phyloP scores from a whole-genome alignment of 768 basidiomycete species.

The Mycena olivaceomarginata region DNA sequence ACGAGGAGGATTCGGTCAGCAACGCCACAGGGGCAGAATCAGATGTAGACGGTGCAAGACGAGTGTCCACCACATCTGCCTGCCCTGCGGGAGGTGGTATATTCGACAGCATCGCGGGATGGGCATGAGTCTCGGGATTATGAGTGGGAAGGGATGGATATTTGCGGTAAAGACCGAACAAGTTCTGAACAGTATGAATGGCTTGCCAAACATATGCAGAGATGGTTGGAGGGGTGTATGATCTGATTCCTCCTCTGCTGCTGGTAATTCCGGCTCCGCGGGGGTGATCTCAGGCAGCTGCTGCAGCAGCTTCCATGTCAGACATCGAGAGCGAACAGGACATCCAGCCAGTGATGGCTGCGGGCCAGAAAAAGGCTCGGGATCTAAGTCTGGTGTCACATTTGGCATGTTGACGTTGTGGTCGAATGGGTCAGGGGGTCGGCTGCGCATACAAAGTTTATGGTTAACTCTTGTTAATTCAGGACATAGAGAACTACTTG shows the following conservation, averaged over 20 bases:
- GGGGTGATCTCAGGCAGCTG: too few relatives aligned
- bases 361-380: too few relatives aligned
- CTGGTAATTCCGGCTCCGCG: too few relatives aligned
- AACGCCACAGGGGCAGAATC: background rate
- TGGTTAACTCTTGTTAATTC: background rate
- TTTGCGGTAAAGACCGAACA: background rate
- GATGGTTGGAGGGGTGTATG: background rate
- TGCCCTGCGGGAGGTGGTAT: background rate
- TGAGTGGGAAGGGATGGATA: background rate
- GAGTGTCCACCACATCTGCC: background rate
- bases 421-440: background rate
- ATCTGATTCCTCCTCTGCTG: background rate
- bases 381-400: background rate
- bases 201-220: background rate
- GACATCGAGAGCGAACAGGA: too few relatives aligned
- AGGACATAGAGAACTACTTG: background rate
- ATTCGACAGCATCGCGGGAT: background rate
- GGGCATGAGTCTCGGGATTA: background rate
- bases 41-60: background rate
- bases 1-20: background rate
- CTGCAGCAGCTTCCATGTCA: too few relatives aligned
- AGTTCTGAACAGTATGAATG: background rate
- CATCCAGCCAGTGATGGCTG: too few relatives aligned
- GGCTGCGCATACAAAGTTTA: too few relatives aligned
- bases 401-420: background rate